Conservation (phyloP, 768 basidiomycete genomes). For the Leccinum fibrillosum region DNA sequence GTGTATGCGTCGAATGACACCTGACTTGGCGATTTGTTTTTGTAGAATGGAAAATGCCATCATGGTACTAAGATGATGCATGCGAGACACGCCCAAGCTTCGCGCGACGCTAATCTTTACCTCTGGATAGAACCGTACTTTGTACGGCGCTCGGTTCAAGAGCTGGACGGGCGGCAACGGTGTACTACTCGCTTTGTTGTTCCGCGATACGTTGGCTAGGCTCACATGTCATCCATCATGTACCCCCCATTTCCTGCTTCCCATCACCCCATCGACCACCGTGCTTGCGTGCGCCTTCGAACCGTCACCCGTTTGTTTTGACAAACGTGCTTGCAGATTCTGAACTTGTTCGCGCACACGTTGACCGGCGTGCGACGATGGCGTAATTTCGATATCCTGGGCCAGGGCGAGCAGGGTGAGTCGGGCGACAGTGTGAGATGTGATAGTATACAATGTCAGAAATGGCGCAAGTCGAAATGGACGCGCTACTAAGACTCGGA, state of each 20-base stretch:
- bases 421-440: too few relatives aligned
- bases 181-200: slow-evolving; percentile 8
- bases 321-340: too few relatives aligned
- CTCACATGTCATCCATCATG: not conserved
- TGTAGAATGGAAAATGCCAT: slow-evolving; percentile 1
- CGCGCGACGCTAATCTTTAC: not conserved
- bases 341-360: too few relatives aligned
- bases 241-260: not conserved
- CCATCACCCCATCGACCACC: not conserved
- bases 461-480: too few relatives aligned
- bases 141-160: slow-evolving; percentile 65
- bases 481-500: too few relatives aligned
- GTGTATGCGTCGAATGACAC: slow-evolving; percentile 22
- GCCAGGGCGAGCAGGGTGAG: too few relatives aligned
- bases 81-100: not conserved
- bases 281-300: slow-evolving; percentile 14
- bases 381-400: too few relatives aligned
- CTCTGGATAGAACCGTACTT: slow-evolving; percentile 40
- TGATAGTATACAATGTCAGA: too few relatives aligned
- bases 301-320: too few relatives aligned
- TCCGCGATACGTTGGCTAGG: not conserved
- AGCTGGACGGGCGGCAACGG: slow-evolving; percentile 67
- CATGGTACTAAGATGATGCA: not conserved
- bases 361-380: too few relatives aligned
- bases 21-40: not conserved